These are phyloP conservation scores for Pulveroboletus frians DNA, from an alignment of 768 basidiomycete species.

Conservation along the genomic window DNA sequence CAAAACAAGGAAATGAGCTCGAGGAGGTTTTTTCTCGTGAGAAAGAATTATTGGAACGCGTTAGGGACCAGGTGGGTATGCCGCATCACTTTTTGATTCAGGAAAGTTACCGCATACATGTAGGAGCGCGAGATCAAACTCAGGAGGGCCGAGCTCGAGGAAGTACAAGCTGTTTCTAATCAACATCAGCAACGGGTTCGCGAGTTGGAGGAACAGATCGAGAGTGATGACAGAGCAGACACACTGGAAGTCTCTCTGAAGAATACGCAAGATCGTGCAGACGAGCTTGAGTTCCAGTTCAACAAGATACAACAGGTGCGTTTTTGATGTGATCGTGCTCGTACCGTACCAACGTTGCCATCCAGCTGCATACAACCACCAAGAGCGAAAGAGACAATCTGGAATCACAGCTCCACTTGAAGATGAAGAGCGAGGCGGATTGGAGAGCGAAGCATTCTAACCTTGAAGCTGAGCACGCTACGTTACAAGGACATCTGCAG, in stretches of 20 bases:
- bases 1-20: slow-evolving; percentile 39
- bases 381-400: slow-evolving; percentile 60
- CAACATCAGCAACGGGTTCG: slow-evolving; percentile 54
- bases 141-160: slow-evolving; percentile 47
- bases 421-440: slow-evolving; percentile 40
- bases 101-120: not conserved
- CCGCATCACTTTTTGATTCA: not conserved
- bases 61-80: slow-evolving; percentile 29
- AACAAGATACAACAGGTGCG: slow-evolving; percentile 73
- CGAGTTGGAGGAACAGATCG: slow-evolving; percentile 77
- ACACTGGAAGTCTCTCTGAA: slow-evolving; percentile 66
- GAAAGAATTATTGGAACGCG: slow-evolving; percentile 42
- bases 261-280: slow-evolving; percentile 75
- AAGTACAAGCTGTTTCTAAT: slow-evolving; percentile 49
- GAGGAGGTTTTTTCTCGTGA: slow-evolving; percentile 38
- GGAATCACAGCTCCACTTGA: slow-evolving; percentile 41
- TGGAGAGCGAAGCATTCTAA: slow-evolving; percentile 45
- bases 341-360: not conserved
- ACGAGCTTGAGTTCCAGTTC: slow-evolving; percentile 78
- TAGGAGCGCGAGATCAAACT: slow-evolving; percentile 76
- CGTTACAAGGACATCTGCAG: slow-evolving; percentile 40
- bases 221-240: slow-evolving; percentile 78
- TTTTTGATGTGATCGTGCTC: not conserved
- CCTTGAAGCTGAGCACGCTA: slow-evolving; percentile 39
- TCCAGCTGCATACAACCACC: slow-evolving; percentile 50